These are phyloP conservation scores for Neofusicoccum parvum DNA, from an alignment of 2,329 filamentous ascomycete genomes.

Conservation along the genomic window DNA sequence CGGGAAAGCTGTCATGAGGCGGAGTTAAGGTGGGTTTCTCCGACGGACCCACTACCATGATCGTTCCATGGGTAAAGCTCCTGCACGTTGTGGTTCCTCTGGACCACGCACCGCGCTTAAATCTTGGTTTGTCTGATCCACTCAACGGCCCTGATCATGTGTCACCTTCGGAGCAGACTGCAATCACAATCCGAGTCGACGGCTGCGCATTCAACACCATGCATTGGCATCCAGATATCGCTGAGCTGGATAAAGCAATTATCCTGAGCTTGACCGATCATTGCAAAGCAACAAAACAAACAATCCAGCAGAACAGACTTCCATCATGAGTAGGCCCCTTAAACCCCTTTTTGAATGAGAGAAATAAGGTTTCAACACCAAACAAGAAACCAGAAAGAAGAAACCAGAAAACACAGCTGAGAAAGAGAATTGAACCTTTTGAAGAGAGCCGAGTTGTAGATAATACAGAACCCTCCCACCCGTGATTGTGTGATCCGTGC, in stretches of 20 bases:
- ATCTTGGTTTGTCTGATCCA: not conserved
- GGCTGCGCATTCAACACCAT: conserved; percentile 9
- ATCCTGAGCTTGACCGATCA: conserved; percentile 17
- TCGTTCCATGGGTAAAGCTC: conserved; percentile 3
- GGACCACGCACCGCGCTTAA: not conserved
- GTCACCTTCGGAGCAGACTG: no score
- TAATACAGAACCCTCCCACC: conserved; percentile 23
- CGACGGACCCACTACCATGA: not conserved
- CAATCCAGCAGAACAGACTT: conserved; percentile 13
- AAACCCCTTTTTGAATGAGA: conserved; percentile 18
- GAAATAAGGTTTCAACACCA: conserved; percentile 19
- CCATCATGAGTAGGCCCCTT: conserved; percentile 15
- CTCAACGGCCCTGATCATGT: no score
- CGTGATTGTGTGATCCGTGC: conserved; percentile 8
- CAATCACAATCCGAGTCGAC: not conserved
- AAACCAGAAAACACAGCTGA: conserved; percentile 16
- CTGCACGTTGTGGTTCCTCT: not conserved
- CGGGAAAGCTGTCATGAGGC: conserved; percentile 7
- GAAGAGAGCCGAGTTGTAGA: conserved; percentile 22
- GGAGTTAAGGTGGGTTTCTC: conserved; percentile 15
- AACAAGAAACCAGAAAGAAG: conserved; percentile 14
- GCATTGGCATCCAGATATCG: conserved; percentile 14
- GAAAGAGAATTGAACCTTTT: conserved; percentile 21
- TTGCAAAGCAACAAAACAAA: conserved; percentile 12
- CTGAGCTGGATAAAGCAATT: conserved; percentile 2